These are phyloP conservation scores for Penicilliopsis zonata DNA, from an alignment of 495 filamentous ascomycete species.

Conservation along the genomic window DNA sequence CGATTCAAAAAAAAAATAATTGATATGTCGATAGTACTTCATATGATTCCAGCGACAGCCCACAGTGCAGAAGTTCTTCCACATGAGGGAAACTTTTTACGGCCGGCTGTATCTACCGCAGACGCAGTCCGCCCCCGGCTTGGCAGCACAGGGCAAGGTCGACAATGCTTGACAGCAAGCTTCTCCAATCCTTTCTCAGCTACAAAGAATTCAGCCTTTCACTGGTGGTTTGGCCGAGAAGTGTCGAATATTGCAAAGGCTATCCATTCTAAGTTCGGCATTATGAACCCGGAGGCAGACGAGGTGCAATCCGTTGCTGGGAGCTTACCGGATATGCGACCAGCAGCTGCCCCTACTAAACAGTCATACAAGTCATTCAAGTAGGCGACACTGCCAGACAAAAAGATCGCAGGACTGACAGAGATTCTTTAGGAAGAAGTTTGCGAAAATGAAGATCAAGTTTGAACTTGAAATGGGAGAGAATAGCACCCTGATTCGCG, in stretches of 20 bases:
- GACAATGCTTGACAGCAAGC: too few relatives aligned
- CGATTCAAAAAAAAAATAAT: too few relatives aligned
- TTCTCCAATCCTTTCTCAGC: not conserved
- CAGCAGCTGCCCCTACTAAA: constrained; percentile 18
- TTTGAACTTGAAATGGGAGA: constrained; percentile 77
- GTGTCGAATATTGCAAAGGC: not conserved
- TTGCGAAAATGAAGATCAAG: constrained; percentile 75
- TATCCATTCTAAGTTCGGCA: constrained; percentile 1
- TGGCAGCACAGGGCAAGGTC: too few relatives aligned
- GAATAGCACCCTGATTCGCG: constrained; percentile 62
- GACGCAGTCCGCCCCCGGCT: too few relatives aligned
- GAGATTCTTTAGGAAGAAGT: constrained; percentile 70
- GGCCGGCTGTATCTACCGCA: constrained; percentile 3
- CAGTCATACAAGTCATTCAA: constrained; percentile 33
- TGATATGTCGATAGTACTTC: too few relatives aligned
- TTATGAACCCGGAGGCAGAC: constrained; percentile 21
- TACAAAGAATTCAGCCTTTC: not conserved
- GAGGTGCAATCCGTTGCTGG: constrained; percentile 14
- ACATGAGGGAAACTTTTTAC: constrained; percentile 14
- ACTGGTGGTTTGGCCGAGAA: too few relatives aligned
- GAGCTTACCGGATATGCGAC: constrained; percentile 19
- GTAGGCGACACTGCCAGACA: constrained; percentile 7
- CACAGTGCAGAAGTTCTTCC: not conserved
- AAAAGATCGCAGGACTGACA: constrained; percentile 7
- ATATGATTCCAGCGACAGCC: too few relatives aligned